Evolutionary conservation across 805 yeast species (phyloP).

Genomic region (Yueomyces sinensis): DNA sequence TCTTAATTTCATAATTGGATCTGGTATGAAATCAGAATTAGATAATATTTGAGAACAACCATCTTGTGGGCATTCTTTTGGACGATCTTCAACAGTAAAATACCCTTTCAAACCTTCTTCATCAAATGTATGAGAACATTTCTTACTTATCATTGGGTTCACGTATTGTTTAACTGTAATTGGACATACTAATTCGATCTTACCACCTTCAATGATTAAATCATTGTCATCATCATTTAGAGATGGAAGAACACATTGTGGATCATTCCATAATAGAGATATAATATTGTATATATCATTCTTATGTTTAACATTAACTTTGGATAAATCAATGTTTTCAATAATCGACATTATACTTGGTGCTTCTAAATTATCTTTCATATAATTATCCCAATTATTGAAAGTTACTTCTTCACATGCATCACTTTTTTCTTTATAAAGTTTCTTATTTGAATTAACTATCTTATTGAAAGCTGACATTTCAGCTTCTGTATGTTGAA

Average conservation of each 20-base stretch:
- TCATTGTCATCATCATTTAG: conserved; percentile 37
- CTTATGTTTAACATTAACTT: not conserved
- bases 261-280: conserved; percentile 34
- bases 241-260: conserved; percentile 16
- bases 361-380: conserved; percentile 4
- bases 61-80: conserved; percentile 46
- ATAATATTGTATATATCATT: not conserved
- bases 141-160: conserved; percentile 40
- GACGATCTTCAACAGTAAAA: conserved; percentile 11
- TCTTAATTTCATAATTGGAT: conserved; percentile 42
- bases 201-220: conserved; percentile 56
- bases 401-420: conserved; percentile 7
- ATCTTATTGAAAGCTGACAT: conserved; percentile 1
- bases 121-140: conserved; percentile 56
- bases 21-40: conserved; percentile 29
- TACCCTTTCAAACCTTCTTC: conserved; percentile 28
- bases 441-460: conserved; percentile 5
- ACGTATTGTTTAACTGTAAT: conserved; percentile 39
- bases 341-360: conserved; percentile 4
- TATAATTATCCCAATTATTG: conserved; percentile 13
- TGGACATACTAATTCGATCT: conserved; percentile 55
- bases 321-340: not conserved
- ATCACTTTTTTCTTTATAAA: conserved; percentile 6
- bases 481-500: conserved; percentile 1
- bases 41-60: conserved; percentile 32